phyloP scores from a whole-genome alignment of 1,139 yeast species.

The Barnettozyma hawaiiensis region DNA sequence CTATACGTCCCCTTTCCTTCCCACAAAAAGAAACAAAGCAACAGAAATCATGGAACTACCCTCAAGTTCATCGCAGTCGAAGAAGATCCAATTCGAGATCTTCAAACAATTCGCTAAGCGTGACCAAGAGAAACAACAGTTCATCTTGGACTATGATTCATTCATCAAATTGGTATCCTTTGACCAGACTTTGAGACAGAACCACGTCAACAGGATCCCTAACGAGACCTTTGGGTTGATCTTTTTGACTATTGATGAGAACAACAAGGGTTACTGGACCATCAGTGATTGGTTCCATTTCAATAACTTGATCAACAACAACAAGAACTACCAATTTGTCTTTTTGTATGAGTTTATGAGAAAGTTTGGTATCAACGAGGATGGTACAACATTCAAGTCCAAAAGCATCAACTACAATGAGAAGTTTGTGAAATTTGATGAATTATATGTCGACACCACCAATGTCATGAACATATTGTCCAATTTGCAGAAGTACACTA shows the following conservation, averaged over 20 bases:
- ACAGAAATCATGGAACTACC: conserved; percentile 31
- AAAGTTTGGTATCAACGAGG: conserved; percentile 31
- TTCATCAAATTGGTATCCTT: conserved; percentile 31
- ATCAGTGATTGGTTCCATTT: conserved; percentile 57
- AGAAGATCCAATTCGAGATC: conserved; percentile 34
- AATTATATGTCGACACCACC: conserved; percentile 27
- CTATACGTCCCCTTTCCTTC: no score
- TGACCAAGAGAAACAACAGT: conserved; percentile 24
- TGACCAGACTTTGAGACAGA: conserved; percentile 9
- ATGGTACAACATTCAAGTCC: conserved; percentile 15
- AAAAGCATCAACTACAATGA: conserved; percentile 36
- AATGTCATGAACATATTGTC: conserved; percentile 31
- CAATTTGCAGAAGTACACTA: conserved; percentile 29
- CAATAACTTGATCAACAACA: conserved; percentile 48
- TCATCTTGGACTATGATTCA: conserved; percentile 30
- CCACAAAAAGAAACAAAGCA: no score
- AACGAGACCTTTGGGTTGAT: conserved; percentile 41
- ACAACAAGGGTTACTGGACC: conserved; percentile 55
- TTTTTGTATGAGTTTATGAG: conserved; percentile 47
- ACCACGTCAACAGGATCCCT: conserved; percentile 30
- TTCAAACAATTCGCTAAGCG: conserved; percentile 31
- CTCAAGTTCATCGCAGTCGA: conserved; percentile 31
- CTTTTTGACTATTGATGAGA: conserved; percentile 59
- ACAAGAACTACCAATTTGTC: conserved; percentile 54
- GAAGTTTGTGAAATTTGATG: conserved; percentile 35